Evolutionary conservation across 2,329 filamentous ascomycete genomes (phyloP).

Genomic region (Colletotrichum nymphaeae): DNA sequence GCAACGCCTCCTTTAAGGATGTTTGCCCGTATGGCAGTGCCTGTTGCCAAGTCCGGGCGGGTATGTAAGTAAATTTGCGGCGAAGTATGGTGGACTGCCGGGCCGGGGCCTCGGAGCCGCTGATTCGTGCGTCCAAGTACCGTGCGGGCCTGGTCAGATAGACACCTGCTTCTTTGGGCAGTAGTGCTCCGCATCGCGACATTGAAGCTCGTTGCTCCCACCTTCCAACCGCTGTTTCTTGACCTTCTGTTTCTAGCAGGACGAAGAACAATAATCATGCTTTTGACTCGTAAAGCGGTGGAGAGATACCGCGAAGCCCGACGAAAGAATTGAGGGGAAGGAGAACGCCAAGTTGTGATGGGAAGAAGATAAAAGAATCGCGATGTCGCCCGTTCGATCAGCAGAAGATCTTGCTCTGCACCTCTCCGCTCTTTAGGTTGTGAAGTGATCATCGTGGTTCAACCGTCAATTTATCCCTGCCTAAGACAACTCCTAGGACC

Average conservation of each 20-base stretch:
- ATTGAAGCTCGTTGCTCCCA: constrained; percentile 10
- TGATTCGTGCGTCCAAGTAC: constrained; percentile 26
- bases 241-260: constrained; percentile 29
- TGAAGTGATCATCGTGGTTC: constrained; percentile 21
- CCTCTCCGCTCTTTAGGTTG: constrained; percentile 12
- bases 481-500: constrained; percentile 1
- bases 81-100: constrained; percentile 33
- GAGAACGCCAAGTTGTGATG: constrained; percentile 5
- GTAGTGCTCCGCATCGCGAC: constrained; percentile 27
- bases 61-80: constrained; percentile 27
- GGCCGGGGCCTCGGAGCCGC: constrained; percentile 2
- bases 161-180: constrained; percentile 34
- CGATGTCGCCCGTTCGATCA: background rate
- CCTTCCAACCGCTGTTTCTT: background rate
- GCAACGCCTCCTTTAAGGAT: constrained; percentile 1
- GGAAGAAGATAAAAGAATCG: constrained; percentile 18
- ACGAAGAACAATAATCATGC: background rate
- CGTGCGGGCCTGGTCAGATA: constrained; percentile 14
- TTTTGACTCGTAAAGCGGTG: constrained; percentile 10
- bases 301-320: constrained; percentile 2
- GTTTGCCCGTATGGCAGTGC: constrained; percentile 10
- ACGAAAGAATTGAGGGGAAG: background rate
- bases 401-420: background rate
- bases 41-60: constrained; percentile 28
- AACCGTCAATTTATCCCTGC: constrained; percentile 4